Base-by-base conservation (phyloP, 2,329 filamentous ascomycete genomes). In the Verruconis gallopava region DNA sequence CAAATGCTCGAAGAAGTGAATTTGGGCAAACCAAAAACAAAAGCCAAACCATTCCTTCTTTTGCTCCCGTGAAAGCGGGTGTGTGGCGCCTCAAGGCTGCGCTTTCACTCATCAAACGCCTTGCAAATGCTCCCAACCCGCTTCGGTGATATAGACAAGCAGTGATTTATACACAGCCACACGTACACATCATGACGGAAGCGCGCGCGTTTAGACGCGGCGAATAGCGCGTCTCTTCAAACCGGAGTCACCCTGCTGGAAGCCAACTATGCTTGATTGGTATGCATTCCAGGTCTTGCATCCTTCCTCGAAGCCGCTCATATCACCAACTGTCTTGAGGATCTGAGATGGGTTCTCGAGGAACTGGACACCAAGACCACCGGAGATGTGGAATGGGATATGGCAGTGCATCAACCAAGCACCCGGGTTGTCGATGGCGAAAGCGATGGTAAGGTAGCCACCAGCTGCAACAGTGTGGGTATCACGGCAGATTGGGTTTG, bases 351-450 rank as follows among this genome's bases (percentile, higher is more conserved):
- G 30, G 12, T 44, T 28, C 28, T 48, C 46, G 6, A 48, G 17
- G 28, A 48, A 48, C 37, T 48, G 46, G 5, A 47, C 15, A 21
- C 41, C 46, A 17, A 48, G 39, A 39, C 45, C 46, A 30, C 32
- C 38, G 11, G 45, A 40, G 14, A 47, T 45, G 43, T 48, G 46
- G 40, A 46, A 48, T 11, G 44, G 44, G 19, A 48, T 48, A 28
- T 47, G 46, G 44, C 43, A 47, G 37, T 47, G 45, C 45, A 47
- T 46, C 17, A 55, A 44, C 57, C 57, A 60, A 2, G 54, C 53
- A 5, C 72, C 72, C 0, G 72, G 70, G 51, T 74, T 73, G 38
- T 65, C 60, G 2, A 67, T 65, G 45, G 57, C 53, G 56, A 73
- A 73, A 15, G 71, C 69, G 21, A 75, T 53, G 13, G 72, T 66